A percentile compares a stretch with the other conserved stretches of the same genome.
phyloP scores from a whole-genome alignment of 2,329 filamentous ascomycete genomes.

The Pseudopithomyces chartarum region DNA sequence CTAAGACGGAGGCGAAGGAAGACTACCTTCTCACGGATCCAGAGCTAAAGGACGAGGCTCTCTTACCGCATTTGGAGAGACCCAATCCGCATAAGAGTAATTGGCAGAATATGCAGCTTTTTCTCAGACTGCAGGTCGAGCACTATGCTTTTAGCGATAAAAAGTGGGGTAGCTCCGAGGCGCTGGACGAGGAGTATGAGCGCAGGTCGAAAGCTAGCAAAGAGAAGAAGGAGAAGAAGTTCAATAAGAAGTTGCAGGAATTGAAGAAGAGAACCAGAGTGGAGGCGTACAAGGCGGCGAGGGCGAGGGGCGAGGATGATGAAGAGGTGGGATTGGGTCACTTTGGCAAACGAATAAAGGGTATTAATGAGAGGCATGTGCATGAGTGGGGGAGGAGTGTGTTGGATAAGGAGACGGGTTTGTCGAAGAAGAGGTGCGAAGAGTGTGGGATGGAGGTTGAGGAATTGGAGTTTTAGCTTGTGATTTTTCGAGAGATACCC shows the following conservation, averaged over 20 bases:
- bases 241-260: conserved; percentile 84
- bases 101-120: conserved; percentile 99
- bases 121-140: conserved; percentile 90
- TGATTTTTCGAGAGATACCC: background rate
- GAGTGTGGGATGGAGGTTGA: conserved; percentile 72
- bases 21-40: conserved; percentile 96
- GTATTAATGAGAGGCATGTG: conserved; percentile 71
- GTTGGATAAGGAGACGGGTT: conserved; percentile 67
- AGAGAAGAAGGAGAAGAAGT: conserved; percentile 85
- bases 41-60: conserved; percentile 84
- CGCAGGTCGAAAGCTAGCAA: conserved; percentile 80
- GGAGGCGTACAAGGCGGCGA: conserved; percentile 76
- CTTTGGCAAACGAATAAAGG: conserved; percentile 79
- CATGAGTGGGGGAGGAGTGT: conserved; percentile 79
- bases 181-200: conserved; percentile 86
- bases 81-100: conserved; percentile 95
- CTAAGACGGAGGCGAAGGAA: conserved; percentile 94
- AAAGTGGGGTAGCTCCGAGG: conserved; percentile 90
- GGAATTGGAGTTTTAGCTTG: conserved; percentile 62
- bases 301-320: conserved; percentile 46
- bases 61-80: conserved; percentile 84
- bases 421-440: conserved; percentile 75
- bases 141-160: conserved; percentile 81
- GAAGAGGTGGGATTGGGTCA: conserved; percentile 28
- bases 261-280: conserved; percentile 92